Evolutionary conservation across 495 filamentous ascomycete genomes (phyloP), one percentile per base, ranked within the genome.

Genomic region (Aspergillus coremiiformis): DNA sequence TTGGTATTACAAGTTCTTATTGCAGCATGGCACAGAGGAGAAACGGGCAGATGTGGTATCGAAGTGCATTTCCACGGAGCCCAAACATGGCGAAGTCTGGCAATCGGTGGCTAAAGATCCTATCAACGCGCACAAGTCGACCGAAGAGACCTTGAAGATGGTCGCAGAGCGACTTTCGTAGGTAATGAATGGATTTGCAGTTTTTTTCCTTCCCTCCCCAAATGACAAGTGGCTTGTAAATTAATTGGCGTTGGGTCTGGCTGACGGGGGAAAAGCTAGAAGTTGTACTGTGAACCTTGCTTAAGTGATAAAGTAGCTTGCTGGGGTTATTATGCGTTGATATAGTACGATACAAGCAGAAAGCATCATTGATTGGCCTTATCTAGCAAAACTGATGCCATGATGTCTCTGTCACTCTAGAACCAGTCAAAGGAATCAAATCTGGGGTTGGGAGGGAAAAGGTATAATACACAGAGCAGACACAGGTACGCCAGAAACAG

Each of bases 1-100:
- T 33, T 98, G 92, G 92, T 98, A 96, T 60, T 93, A 86, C 68
- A 94, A 92, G 69, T 98, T 96, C 62, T 63, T 96, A 58, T 52
- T 79, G 54, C 84, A 93, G 77, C 89, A 98, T 73, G 94, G 94
- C 5, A 95, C 87, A 22, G 86, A 84, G 65, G 93, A 97, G 69
- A 95, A 95, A 84, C 72, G 86, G 60, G 75, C 71, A 17, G 90
- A 95, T 57, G 83, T 94, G 42, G 60, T 94, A 10, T 74, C 72
- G 32, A 92, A 91, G 70, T 89, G 85, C 61, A 68, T 84, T 21
- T 57, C 82, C 27, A 85, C 79, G 14, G 91, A 95, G 66, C 93
- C 93, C 10, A 84, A 83, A 58, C 90, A 96, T 70, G 93, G 93
- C 9, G 93, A 98, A 77, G 71, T 89, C 19, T 98, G 93, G 93